Evolutionary conservation across 371 early-diverging fungal species (phyloP).

Genomic region (Mortierella sp.): DNA sequence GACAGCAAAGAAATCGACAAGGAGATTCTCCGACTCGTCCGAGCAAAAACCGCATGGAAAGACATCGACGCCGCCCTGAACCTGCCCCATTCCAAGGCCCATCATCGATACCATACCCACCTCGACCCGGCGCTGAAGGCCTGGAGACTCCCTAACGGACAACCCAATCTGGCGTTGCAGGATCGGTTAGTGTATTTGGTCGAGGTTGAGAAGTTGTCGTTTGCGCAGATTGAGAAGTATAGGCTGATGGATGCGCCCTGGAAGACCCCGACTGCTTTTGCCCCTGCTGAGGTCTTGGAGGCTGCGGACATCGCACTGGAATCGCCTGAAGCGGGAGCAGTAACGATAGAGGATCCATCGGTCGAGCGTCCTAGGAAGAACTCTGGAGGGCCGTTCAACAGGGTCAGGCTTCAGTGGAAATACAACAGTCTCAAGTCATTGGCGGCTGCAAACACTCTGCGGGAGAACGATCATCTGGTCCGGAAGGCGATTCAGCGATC

Average conservation of each 20-base stretch:
- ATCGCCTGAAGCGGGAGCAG: neutral
- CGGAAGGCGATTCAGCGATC: constrained; percentile 25
- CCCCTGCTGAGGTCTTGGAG: constrained; percentile 16
- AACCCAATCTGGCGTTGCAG: constrained; percentile 15
- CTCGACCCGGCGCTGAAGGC: constrained; percentile 35
- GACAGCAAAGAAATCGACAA: constrained; percentile 5
- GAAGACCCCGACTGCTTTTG: constrained; percentile 25
- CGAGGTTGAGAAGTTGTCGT: constrained; percentile 32
- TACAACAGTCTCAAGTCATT: constrained; percentile 23
- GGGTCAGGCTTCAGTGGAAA: constrained; percentile 18
- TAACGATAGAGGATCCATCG: neutral
- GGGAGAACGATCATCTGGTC: neutral
- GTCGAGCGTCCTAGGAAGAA: neutral
- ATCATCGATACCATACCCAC: constrained; percentile 27
- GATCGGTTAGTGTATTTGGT: constrained; percentile 31
- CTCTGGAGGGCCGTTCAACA: constrained; percentile 14
- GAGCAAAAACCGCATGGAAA: constrained; percentile 11
- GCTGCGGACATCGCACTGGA: neutral
- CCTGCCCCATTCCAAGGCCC: constrained; percentile 26
- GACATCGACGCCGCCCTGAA: constrained; percentile 27
- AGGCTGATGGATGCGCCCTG: constrained; percentile 33
- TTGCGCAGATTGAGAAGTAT: constrained; percentile 19
- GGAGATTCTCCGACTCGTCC: constrained; percentile 24
- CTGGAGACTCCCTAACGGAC: constrained; percentile 33
- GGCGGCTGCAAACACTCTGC: neutral